phyloP scores from a whole-genome alignment of 176 grass and related monocot species.

The Pontederia crassipes region DNA sequence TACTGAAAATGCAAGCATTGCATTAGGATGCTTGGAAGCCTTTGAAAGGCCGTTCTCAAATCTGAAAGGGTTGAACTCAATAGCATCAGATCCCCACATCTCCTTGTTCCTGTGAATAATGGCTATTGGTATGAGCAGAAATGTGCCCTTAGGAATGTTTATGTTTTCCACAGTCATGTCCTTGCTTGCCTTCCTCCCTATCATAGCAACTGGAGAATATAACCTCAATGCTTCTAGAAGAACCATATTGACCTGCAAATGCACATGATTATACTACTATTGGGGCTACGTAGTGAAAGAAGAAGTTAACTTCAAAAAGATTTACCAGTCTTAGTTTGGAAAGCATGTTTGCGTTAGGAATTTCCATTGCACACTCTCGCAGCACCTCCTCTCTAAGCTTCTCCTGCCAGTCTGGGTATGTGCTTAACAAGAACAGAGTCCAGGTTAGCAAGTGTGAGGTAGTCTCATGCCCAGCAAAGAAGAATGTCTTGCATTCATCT shows the following conservation, averaged over 20 bases:
- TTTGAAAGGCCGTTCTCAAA: conserved; percentile 27
- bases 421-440: conserved; percentile 34
- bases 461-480: conserved; percentile 48
- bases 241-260: conserved; percentile 11
- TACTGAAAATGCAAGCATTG: conserved; percentile 34
- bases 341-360: conserved; percentile 18
- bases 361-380: conserved; percentile 17
- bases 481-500: conserved; percentile 50
- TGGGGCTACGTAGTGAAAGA: background rate
- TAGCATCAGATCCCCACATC: conserved; percentile 29
- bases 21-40: conserved; percentile 26
- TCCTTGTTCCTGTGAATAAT: conserved; percentile 37
- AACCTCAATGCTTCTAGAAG: conserved; percentile 36
- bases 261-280: background rate
- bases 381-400: conserved; percentile 41
- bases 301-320: background rate
- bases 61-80: conserved; percentile 34
- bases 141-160: conserved; percentile 24
- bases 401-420: conserved; percentile 41
- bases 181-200: background rate
- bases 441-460: conserved; percentile 41
- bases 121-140: conserved; percentile 6
- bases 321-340: conserved; percentile 44
- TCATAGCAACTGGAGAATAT: conserved; percentile 18
- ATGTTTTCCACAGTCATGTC: conserved; percentile 25